A percentile compares a stretch with the other conserved stretches of the same genome.
phyloP scores from a whole-genome alignment of 2,329 filamentous ascomycete species.

The Claviceps sp. region DNA sequence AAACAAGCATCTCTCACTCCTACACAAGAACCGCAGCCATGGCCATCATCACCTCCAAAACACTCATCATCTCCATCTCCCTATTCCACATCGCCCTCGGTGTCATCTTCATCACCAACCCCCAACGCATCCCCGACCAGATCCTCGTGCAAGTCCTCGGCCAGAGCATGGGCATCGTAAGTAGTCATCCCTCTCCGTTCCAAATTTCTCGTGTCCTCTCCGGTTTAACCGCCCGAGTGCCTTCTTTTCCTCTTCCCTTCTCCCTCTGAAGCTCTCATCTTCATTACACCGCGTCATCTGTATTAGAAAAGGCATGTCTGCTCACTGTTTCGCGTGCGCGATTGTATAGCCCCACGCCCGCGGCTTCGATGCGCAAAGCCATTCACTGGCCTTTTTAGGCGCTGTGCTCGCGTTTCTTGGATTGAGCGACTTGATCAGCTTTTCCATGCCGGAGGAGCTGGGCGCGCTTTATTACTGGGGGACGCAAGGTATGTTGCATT shows the following conservation, averaged over 20 bases:
- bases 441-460: conserved; percentile 56
- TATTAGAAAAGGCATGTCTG: no score
- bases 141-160: conserved; percentile 69
- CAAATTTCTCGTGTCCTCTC: no score
- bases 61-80: conserved; percentile 68
- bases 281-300: no score
- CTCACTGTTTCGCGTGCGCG: no score
- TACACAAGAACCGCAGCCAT: conserved; percentile 32
- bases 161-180: conserved; percentile 70
- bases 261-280: no score
- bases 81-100: conserved; percentile 76
- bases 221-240: no score
- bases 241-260: no score
- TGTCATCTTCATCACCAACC: conserved; percentile 69
- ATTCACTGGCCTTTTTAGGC: conserved; percentile 62
- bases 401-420: conserved; percentile 50
- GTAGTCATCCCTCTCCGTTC: conserved; percentile 9
- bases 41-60: conserved; percentile 68
- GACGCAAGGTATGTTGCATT: conserved; percentile 38
- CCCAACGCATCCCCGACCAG: conserved; percentile 61
- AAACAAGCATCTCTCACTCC: background rate
- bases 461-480: conserved; percentile 50
- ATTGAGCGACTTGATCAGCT: conserved; percentile 49
- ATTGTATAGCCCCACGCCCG: conserved; percentile 51
- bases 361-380: conserved; percentile 53